A percentile compares a stretch with the other conserved stretches of the same genome.
phyloP scores from a whole-genome alignment of 179 eudicot genomes.

The Beta corolliflora region DNA sequence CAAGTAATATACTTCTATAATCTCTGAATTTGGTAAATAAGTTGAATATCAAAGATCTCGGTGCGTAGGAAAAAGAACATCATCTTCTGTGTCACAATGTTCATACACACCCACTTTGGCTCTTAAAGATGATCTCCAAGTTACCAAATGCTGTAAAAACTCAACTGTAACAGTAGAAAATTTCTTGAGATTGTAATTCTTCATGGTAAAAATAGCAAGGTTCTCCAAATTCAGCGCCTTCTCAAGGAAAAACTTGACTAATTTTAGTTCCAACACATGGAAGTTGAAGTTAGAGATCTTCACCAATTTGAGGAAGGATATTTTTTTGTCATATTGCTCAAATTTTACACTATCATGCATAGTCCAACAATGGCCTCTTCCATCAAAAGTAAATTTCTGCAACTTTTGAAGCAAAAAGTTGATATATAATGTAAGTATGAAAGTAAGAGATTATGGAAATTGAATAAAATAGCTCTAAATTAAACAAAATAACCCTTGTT shows the following conservation, averaged over 20 bases:
- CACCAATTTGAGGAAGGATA: conserved; percentile 12
- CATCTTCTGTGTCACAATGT: neutral
- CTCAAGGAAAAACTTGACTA: conserved; percentile 17
- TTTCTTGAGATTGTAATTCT: neutral
- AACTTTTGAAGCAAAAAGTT: conserved; percentile 5
- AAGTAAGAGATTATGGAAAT: too few species aligned
- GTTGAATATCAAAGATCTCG: too few species aligned
- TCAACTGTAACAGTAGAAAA: neutral
- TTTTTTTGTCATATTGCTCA: conserved; percentile 2
- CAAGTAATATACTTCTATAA: too few species aligned
- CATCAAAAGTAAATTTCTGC: conserved; percentile 1
- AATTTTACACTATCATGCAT: neutral
- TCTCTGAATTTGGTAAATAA: too few species aligned
- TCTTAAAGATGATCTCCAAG: conserved; percentile 17
- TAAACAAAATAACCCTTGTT: too few species aligned
- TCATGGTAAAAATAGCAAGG: conserved; percentile 14
- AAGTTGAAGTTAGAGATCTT: conserved; percentile 20
- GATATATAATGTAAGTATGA: neutral
- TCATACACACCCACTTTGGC: conserved; percentile 17
- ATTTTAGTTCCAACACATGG: neutral
- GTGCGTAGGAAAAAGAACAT: neutral
- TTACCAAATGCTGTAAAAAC: neutral
- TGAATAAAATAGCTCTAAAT: too few species aligned
- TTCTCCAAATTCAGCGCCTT: conserved; percentile 15
- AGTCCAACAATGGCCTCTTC: neutral